Evolutionary conservation across 768 basidiomycete genomes (phyloP).

Genomic region (Lactarius deliciosus): DNA sequence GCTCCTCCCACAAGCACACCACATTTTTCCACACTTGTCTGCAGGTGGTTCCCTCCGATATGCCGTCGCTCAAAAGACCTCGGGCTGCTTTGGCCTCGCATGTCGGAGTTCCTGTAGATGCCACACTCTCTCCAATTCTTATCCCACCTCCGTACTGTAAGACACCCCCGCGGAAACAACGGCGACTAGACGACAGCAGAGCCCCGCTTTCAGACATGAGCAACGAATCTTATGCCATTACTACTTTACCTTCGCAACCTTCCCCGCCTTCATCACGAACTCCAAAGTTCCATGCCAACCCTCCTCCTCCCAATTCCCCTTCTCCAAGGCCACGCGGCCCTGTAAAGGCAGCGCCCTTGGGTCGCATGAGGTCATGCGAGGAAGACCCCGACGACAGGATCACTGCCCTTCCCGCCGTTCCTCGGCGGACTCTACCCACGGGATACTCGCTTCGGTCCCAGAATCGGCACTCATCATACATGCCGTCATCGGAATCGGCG

Average conservation of each 20-base stretch:
- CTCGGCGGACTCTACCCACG: constrained; percentile 17
- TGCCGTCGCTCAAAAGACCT: constrained; percentile 28
- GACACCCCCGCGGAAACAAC: constrained; percentile 23
- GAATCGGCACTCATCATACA: constrained; percentile 25
- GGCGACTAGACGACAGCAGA: constrained; percentile 22
- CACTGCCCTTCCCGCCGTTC: constrained; percentile 16
- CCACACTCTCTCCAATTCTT: constrained; percentile 12
- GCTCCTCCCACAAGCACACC: constrained; percentile 26
- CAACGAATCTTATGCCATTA: constrained; percentile 12
- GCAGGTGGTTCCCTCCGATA: constrained; percentile 15
- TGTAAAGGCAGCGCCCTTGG: constrained; percentile 2
- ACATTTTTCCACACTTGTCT: constrained; percentile 22
- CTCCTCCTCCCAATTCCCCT: not conserved
- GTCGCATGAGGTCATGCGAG: constrained; percentile 21
- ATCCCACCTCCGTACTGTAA: constrained; percentile 23
- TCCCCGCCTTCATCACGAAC: constrained; percentile 12
- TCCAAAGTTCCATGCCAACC: constrained; percentile 10
- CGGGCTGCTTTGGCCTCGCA: constrained; percentile 10
- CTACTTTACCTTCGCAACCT: not conserved
- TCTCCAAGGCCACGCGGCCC: constrained; percentile 15
- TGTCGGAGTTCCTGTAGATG: constrained; percentile 21
- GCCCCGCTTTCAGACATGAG: constrained; percentile 26
- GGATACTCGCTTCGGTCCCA: constrained; percentile 27
- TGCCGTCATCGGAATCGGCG: constrained; percentile 17
- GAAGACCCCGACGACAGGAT: constrained; percentile 17